Percentiles rank a stretch among this genome's conserved stretches.
Conservation (phyloP, 768 basidiomycete genomes). For the Boletus pseudopeckii region DNA sequence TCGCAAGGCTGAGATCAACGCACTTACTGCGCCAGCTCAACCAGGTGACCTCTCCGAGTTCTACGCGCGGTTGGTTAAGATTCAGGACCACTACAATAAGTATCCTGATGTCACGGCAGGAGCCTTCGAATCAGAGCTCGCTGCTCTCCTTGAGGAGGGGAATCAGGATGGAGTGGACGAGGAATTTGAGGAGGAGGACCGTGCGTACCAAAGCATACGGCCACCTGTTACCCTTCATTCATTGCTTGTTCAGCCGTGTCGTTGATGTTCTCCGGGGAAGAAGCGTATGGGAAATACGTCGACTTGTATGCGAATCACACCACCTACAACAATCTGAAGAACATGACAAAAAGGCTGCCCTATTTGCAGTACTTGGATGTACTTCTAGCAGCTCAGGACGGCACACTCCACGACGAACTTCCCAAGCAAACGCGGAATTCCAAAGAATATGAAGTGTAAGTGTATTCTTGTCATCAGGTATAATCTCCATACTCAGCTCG, state of each 20-base stretch:
- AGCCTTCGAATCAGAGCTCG: conserved; percentile 81
- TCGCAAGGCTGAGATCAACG: conserved; percentile 63
- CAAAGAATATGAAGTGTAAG: conserved; percentile 79
- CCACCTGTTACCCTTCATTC: conserved; percentile 3
- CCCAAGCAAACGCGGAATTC: conserved; percentile 61
- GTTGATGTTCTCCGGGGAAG: conserved; percentile 92
- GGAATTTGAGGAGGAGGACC: conserved; percentile 78
- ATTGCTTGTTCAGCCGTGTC: conserved; percentile 55
- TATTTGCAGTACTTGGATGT: conserved; percentile 94
- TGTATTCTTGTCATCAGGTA: conserved; percentile 12
- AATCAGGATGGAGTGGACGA: conserved; percentile 67
- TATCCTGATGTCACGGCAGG: conserved; percentile 87
- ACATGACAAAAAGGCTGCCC: conserved; percentile 75
- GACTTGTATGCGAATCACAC: conserved; percentile 89
- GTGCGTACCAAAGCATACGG: conserved; percentile 46
- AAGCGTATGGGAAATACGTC: conserved; percentile 90
- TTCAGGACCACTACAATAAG: conserved; percentile 94
- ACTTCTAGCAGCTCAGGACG: conserved; percentile 62
- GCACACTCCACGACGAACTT: conserved; percentile 64
- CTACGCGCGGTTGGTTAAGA: conserved; percentile 91
- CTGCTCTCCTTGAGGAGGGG: conserved; percentile 73
- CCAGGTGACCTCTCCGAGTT: conserved; percentile 86
- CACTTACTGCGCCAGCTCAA: conserved; percentile 55
- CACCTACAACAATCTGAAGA: conserved; percentile 85
- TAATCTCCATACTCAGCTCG: conserved; percentile 7